Base-by-base conservation (phyloP, 2,329 filamentous ascomycete genomes). In the Arthrobotrys pseudoclavata region DNA sequence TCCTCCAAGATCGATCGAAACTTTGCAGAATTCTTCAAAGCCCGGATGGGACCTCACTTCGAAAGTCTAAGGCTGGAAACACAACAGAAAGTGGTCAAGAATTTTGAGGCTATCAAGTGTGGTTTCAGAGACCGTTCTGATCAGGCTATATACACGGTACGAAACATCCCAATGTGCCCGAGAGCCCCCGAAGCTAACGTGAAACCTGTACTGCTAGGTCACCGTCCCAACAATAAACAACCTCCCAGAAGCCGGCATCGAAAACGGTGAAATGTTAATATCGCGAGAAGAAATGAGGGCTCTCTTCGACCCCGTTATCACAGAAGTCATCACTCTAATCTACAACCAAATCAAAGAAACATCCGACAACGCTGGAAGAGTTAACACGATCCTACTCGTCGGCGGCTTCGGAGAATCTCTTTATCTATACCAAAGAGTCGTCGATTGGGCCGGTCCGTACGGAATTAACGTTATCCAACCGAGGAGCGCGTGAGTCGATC, bases 401-500 rank as follows among this genome's bases (percentile, higher is more conserved):
- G 80, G 80, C 20, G 80, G 80, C 6, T 81, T 81, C 53, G 80
- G 80, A 13, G 76, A 79, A 63, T 81, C 80, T 4, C 53, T 71
- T n/a, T 81, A 81, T 42, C 78, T 81, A 9, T 76, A 62, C 42
- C 75, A 80, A 24, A 77, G 77, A 29, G 75, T 81, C 31, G 57
- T 71, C 1, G 67, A 66, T 4, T 77, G 74, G 74, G 74, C 74
- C 1, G 74, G 74, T n/a, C 74, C 74, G 5, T 61, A 68, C 18
- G 67, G 53, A 7, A 71, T 77, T 29, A 77, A 77, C 13, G 74
- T 77, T 29, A 70, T 77, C 29, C 74, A 77, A 50, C 74, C 74
- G 18, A 71, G 62, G 42, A 77, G 74, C 74, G 74, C 74, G 74
- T 77, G 45, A 62, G 74, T 71, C 9, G 10, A 34, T 18, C 6